Evolutionary conservation across 2,329 filamentous ascomycete genomes (phyloP).

Genomic region (Scytalidium sp.): DNA sequence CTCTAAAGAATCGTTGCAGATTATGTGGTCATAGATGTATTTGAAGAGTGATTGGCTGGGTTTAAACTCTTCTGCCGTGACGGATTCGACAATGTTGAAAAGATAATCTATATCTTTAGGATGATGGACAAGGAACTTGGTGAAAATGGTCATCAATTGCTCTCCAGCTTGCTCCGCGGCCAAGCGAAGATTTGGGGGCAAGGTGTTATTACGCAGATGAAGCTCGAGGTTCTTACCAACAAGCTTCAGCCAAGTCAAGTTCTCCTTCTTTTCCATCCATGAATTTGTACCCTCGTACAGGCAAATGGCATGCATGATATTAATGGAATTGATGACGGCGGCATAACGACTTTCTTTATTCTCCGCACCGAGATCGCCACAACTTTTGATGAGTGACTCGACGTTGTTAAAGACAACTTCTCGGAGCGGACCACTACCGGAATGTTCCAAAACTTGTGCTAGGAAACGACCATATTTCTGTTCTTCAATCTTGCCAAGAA

Average conservation of each 20-base stretch:
- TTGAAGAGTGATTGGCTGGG: constrained; percentile 70
- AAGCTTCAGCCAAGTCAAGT: constrained; percentile 56
- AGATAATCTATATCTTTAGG: constrained; percentile 78
- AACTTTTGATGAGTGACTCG: constrained; percentile 66
- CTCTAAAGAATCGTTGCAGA: constrained; percentile 79
- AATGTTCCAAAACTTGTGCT: constrained; percentile 77
- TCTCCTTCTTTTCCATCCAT: constrained; percentile 70
- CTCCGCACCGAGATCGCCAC: constrained; percentile 59
- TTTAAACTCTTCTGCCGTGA: constrained; percentile 81
- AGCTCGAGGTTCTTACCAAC: constrained; percentile 77
- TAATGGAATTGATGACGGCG: constrained; percentile 82
- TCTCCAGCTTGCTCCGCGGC: constrained; percentile 87
- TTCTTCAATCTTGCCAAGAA: constrained; percentile 77
- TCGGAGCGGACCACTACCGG: constrained; percentile 71
- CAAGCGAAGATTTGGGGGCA: constrained; percentile 72
- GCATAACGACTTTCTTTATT: constrained; percentile 66
- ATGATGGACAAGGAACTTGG: constrained; percentile 72
- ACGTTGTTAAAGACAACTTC: constrained; percentile 72
- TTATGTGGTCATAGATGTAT: constrained; percentile 83
- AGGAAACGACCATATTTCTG: constrained; percentile 88
- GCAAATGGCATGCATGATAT: constrained; percentile 77
- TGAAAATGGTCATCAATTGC: constrained; percentile 81
- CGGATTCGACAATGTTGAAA: constrained; percentile 78
- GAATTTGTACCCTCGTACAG: constrained; percentile 57
- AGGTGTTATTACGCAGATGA: constrained; percentile 65